phyloP scores from a whole-genome alignment of 495 filamentous ascomycete genomes.

The Talaromyces nanjingensis region DNA sequence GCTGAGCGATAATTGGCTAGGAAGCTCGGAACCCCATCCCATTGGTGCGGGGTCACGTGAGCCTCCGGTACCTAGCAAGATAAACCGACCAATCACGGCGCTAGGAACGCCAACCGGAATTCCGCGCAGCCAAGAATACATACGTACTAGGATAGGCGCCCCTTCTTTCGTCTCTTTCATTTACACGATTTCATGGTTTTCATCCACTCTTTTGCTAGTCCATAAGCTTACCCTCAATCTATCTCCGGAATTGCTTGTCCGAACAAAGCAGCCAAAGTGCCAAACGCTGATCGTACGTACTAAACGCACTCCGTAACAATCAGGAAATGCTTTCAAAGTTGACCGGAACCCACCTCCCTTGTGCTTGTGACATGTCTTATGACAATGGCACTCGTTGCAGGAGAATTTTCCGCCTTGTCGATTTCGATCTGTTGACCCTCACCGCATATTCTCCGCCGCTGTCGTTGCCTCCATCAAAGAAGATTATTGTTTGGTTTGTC shows the following conservation, averaged over 20 bases:
- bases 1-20: neutral
- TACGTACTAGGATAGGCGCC: neutral
- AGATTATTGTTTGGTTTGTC: neutral
- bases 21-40: neutral
- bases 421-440: neutral
- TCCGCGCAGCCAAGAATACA: neutral
- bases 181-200: neutral
- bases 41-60: conserved; percentile 6
- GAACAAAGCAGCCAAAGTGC: neutral
- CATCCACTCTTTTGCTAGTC: neutral
- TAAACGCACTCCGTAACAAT: neutral
- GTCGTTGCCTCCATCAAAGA: neutral
- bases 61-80: neutral
- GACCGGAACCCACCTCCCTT: neutral
- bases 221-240: neutral
- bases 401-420: neutral
- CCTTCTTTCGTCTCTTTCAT: neutral
- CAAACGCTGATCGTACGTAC: neutral
- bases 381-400: neutral
- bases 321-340: neutral
- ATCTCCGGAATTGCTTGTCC: neutral
- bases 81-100: neutral
- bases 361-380: neutral
- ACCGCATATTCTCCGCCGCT: conserved; percentile 7
- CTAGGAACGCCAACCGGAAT: neutral